Percentiles rank a stretch among this genome's conserved stretches.
Evolutionary conservation across 2,329 filamentous ascomycete species (phyloP).

Genomic region (Calonectria pteridis): DNA sequence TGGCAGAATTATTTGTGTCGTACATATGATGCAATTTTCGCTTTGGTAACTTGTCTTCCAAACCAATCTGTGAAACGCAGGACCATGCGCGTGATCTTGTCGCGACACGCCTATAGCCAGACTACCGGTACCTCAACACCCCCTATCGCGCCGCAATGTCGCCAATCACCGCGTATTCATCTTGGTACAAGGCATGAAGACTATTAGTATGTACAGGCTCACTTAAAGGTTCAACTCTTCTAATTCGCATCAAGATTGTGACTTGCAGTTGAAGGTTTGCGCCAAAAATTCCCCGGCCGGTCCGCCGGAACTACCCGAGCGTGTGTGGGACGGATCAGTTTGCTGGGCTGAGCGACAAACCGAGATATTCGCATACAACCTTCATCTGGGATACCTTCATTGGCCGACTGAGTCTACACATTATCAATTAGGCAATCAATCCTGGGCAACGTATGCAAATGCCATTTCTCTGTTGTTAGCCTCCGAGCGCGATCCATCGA

Average conservation of each 20-base stretch:
- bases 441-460: background rate
- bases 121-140: background rate
- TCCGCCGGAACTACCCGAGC: background rate
- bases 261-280: background rate
- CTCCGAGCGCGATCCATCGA: too few relatives aligned
- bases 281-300: background rate
- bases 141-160: background rate
- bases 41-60: rapidly evolving
- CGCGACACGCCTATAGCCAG: background rate
- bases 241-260: background rate
- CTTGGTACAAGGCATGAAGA: background rate
- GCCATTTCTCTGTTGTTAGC: too few relatives aligned
- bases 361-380: background rate
- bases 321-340: background rate
- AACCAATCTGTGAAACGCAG: background rate
- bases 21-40: background rate
- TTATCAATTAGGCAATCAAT: background rate
- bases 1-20: background rate
- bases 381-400: background rate
- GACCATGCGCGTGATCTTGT: background rate
- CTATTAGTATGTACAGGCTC: too few relatives aligned
- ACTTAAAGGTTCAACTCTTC: background rate
- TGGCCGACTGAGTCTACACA: background rate
- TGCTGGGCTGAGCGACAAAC: background rate
- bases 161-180: background rate